Evolutionary conservation across 2,329 filamentous ascomycete genomes (phyloP).

Genomic region (Diaporthe eres): DNA sequence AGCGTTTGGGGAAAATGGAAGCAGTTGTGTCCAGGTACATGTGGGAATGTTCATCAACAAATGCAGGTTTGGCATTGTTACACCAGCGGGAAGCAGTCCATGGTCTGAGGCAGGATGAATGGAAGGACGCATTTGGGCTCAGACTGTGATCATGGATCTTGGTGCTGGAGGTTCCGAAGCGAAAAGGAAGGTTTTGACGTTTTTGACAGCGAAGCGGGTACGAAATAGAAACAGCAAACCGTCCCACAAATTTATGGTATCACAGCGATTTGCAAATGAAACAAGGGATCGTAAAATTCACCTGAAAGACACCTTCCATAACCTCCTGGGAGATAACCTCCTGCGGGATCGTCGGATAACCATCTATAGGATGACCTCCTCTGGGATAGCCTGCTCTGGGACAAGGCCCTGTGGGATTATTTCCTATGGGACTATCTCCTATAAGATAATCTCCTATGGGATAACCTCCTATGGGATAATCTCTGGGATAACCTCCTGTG

Average conservation of each 20-base stretch:
- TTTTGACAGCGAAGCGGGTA: background rate
- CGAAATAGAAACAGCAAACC: background rate
- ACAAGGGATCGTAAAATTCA: background rate
- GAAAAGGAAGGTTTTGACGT: background rate
- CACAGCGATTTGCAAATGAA: background rate
- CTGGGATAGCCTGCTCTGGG: background rate
- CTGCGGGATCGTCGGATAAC: too few relatives aligned
- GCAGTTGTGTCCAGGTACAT: background rate
- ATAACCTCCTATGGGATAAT: background rate
- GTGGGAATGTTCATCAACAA: background rate
- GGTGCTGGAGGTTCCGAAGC: background rate
- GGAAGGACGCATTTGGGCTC: background rate
- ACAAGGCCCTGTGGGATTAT: background rate
- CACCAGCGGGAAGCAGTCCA: background rate
- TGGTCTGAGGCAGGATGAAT: background rate
- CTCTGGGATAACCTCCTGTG: background rate
- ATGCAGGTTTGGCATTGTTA: background rate
- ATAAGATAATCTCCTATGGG: too few relatives aligned
- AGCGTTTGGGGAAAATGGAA: background rate
- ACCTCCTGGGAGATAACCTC: background rate
- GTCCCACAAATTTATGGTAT: background rate
- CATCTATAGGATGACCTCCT: too few relatives aligned
- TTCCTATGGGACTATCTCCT: background rate
- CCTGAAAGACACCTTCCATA: background rate
- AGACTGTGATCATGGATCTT: background rate